Conservation (phyloP, 2,329 filamentous ascomycete species). For the Calonectria montana region DNA sequence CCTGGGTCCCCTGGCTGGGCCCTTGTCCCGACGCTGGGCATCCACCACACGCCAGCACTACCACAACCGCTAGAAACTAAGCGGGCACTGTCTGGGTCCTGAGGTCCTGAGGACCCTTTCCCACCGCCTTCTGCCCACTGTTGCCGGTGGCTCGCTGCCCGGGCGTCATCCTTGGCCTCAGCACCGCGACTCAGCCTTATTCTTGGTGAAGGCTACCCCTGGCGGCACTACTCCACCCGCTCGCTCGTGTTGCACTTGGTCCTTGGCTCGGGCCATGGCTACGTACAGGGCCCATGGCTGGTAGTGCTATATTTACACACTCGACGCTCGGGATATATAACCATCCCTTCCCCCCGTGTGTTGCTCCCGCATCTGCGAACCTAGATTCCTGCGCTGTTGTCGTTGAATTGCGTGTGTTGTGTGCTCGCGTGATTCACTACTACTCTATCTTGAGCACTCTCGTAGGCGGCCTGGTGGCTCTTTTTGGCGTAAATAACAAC, state of each 20-base stretch:
- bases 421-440: constrained; percentile 42
- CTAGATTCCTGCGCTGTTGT: constrained; percentile 29
- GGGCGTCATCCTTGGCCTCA: constrained; percentile 36
- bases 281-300: not conserved
- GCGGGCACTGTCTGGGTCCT: constrained; percentile 7
- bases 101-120: too few species aligned
- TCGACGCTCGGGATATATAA: constrained; percentile 39
- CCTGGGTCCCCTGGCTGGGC: constrained; percentile 30
- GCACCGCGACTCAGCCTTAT: constrained; percentile 42
- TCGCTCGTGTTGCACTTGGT: constrained; percentile 33
- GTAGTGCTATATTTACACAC: constrained; percentile 34
- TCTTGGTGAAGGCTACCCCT: constrained; percentile 33
- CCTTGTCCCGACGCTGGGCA: not conserved
- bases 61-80: constrained; percentile 19
- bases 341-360: constrained; percentile 30
- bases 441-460: constrained; percentile 1
- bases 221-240: constrained; percentile 31
- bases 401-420: constrained; percentile 32
- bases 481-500: constrained; percentile 14
- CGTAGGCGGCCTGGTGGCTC: constrained; percentile 29
- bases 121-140: constrained; percentile 5
- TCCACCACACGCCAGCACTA: constrained; percentile 32
- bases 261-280: constrained; percentile 24
- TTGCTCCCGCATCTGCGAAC: constrained; percentile 28
- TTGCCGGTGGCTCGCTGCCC: constrained; percentile 27